phyloP scores from a whole-genome alignment of 257 asterid genomes.

The Euphrasia confusa region DNA sequence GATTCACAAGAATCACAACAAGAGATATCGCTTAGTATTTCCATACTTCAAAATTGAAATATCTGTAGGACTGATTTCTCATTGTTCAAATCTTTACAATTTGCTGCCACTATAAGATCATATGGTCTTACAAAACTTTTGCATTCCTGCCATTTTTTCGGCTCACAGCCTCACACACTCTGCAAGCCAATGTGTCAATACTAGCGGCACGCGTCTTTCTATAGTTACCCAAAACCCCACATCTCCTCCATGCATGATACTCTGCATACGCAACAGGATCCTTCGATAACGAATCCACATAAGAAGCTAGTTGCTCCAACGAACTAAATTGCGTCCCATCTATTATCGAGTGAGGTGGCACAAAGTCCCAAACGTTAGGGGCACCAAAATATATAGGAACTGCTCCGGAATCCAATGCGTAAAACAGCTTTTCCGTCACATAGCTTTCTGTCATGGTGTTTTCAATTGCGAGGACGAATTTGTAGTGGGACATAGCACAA shows the following conservation, averaged over 20 bases:
- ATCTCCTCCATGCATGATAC: slow-evolving; percentile 97
- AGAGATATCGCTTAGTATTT: no score
- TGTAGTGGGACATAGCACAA: slow-evolving; percentile 95
- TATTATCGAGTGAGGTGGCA: slow-evolving; percentile 92
- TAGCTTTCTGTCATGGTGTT: slow-evolving; percentile 87
- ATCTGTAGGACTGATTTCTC: no score
- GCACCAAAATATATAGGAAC: slow-evolving; percentile 98
- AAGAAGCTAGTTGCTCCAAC: slow-evolving; percentile 65
- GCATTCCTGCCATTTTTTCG: slow-evolving; percentile 66
- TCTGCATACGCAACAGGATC: slow-evolving; percentile 91
- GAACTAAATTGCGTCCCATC: slow-evolving; percentile 78
- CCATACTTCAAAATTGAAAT: no score
- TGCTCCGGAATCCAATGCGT: slow-evolving; percentile 87
- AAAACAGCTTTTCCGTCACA: slow-evolving; percentile 88
- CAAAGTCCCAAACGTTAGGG: slow-evolving; percentile 81
- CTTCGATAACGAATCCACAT: slow-evolving; percentile 60
- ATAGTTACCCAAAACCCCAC: slow-evolving; percentile 81
- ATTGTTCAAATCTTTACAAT: no score
- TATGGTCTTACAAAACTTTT: slow-evolving; percentile 28
- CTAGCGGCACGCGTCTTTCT: slow-evolving; percentile 70
- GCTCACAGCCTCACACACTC: slow-evolving; percentile 88
- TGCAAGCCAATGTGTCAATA: slow-evolving; percentile 79
- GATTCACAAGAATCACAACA: no score
- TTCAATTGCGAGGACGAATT: slow-evolving; percentile 91
- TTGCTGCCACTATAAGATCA: no score